Evolutionary conservation across 2,329 filamentous ascomycete species (phyloP).

Genomic region (Albifimbria verrucaria): DNA sequence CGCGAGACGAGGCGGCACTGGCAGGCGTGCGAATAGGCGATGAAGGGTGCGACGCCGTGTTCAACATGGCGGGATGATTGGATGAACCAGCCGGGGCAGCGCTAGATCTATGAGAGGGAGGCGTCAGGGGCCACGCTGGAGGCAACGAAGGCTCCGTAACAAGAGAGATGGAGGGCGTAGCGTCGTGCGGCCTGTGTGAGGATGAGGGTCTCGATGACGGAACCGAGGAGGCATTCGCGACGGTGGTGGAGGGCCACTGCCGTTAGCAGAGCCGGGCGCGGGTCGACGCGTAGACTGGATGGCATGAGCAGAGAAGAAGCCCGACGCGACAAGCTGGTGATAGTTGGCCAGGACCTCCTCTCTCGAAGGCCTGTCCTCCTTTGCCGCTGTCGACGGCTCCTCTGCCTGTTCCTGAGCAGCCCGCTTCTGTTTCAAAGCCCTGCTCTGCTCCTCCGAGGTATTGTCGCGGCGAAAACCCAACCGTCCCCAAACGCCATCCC

Average conservation of each 20-base stretch:
- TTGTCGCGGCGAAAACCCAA: constrained; percentile 25
- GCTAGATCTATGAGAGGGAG: not conserved
- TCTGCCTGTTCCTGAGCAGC: not conserved
- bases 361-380: constrained; percentile 25
- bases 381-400: not conserved
- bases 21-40: constrained; percentile 28
- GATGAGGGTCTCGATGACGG: constrained; percentile 10
- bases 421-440: constrained; percentile 8
- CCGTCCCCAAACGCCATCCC: constrained; percentile 33
- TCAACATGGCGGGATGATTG: not conserved
- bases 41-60: not conserved
- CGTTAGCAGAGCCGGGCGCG: constrained; percentile 15
- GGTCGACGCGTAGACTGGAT: constrained; percentile 55
- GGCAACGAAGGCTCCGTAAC: not conserved
- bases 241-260: constrained; percentile 2
- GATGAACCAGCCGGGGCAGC: not conserved
- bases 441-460: constrained; percentile 8
- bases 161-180: constrained; percentile 17
- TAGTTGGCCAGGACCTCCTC: constrained; percentile 57
- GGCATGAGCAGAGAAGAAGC: constrained; percentile 57
- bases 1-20: constrained; percentile 35
- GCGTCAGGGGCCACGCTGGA: not conserved
- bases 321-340: constrained; percentile 51
- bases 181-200: constrained; percentile 4
- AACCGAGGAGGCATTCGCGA: constrained; percentile 8